Evolutionary conservation across 805 yeast genomes (phyloP).

Genomic region (Candida pseudoglaebosa): DNA sequence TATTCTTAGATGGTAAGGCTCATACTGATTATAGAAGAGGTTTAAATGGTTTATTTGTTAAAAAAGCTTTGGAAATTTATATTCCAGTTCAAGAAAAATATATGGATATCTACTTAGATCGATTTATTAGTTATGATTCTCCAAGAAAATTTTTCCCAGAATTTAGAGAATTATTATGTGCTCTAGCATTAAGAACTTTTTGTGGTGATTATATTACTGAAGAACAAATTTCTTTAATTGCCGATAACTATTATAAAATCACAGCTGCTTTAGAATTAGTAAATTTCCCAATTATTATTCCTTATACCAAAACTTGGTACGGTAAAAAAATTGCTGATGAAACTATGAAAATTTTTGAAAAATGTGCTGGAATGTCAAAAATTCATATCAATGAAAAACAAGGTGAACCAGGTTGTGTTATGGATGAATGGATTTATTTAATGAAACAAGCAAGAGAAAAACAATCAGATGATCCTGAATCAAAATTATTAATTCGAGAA

Average conservation of each 20-base stretch:
- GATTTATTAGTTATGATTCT: constrained; percentile 59
- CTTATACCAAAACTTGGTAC: constrained; percentile 97
- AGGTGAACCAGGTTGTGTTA: constrained; percentile 78
- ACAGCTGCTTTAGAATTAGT: constrained; percentile 97
- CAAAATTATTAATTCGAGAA: constrained; percentile 66
- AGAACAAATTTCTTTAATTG: constrained; percentile 80
- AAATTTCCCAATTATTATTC: constrained; percentile 94
- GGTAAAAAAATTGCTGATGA: constrained; percentile 90
- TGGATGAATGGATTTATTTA: constrained; percentile 91
- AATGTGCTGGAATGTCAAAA: constrained; percentile 86
- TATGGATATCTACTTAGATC: constrained; percentile 76
- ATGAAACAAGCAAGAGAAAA: constrained; percentile 71
- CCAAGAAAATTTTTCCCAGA: constrained; percentile 83
- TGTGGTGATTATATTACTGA: constrained; percentile 95
- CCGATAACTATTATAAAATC: constrained; percentile 87
- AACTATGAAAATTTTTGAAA: constrained; percentile 88
- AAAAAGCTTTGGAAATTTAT: constrained; percentile 76
- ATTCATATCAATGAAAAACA: constrained; percentile 65
- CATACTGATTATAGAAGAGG: constrained; percentile 92
- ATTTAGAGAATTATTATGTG: constrained; percentile 95
- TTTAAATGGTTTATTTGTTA: constrained; percentile 84
- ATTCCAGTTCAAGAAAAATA: constrained; percentile 80
- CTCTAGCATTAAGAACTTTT: constrained; percentile 85
- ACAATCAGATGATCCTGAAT: constrained; percentile 47
- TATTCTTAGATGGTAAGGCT: constrained; percentile 91